Conservation (phyloP, 371 early-diverging fungal genomes). For the Mortierella sp. region DNA sequence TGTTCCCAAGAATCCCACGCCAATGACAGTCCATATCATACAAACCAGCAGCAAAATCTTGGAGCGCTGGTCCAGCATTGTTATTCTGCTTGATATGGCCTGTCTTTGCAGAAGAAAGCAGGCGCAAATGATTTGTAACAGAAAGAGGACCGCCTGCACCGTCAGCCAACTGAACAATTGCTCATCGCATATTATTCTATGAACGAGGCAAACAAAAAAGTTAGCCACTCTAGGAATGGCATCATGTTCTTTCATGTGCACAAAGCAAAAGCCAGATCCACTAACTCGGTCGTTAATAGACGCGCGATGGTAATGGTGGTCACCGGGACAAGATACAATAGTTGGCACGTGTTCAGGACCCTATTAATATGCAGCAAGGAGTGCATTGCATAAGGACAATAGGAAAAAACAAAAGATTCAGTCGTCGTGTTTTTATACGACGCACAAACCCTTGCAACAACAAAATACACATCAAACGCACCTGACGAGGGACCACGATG, state of each 20-base stretch:
- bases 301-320: conserved; percentile 40
- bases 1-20: conserved; percentile 42
- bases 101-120: conserved; percentile 43
- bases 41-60: conserved; percentile 32
- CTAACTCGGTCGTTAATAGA: conserved; percentile 38
- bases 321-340: conserved; percentile 45
- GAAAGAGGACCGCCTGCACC: conserved; percentile 38
- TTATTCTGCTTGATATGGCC: conserved; percentile 22
- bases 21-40: conserved; percentile 50
- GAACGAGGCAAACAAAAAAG: not conserved
- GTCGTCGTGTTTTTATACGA: too few species aligned
- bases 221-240: not conserved
- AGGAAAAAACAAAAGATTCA: not conserved
- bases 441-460: too few species aligned
- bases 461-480: conserved; percentile 1
- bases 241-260: too few species aligned
- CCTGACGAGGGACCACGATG: conserved; percentile 20
- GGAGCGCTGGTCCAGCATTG: conserved; percentile 38
- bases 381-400: too few species aligned
- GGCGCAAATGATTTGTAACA: conserved; percentile 35
- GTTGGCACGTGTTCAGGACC: conserved; percentile 34
- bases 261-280: conserved; percentile 1
- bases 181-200: conserved; percentile 46
- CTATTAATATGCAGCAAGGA: too few species aligned
- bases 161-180: conserved; percentile 53